Evolutionary conservation across 805 yeast species (phyloP), one percentile per base, ranked within the genome.

Genomic region (Tetrapisispora pingtungensis): DNA sequence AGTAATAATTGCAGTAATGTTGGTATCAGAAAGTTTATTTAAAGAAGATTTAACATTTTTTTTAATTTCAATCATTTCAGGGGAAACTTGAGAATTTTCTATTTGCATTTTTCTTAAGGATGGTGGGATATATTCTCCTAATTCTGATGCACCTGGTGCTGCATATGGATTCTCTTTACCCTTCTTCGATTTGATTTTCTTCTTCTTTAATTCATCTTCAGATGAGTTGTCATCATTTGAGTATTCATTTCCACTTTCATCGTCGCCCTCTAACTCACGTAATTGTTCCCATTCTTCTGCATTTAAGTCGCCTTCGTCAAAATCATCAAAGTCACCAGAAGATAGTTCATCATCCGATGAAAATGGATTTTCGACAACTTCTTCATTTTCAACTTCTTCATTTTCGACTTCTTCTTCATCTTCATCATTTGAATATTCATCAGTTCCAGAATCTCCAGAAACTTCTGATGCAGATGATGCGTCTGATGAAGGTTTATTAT

Each of bases 1-100:
- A 46, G 75, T 73, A 18, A 84, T 78, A 42, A 89, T 85, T 2
- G 80, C 68, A 12, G 75, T 68, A 26, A 89, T 69, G 49, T 89
- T 93, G 1, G 94, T 79, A 54, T 90, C 97, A 1, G 96, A 84
- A n/a, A 93, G 71, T 61, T 80, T 82, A 61, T 93, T 93, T 55
- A 93, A 68, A 1, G 87, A 78, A 46, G 97, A 89, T 55, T 88
- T 93, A 40, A 89, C 73, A 5, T 77, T 66, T 53, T 79, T 77
- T 43, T 74, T 73, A 32, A 89, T 65, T 32, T 70, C 74, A 3
- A 67, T 41, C 7, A 69, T 58, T 44, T 73, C 78, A 46, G 73
- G 77, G 18, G 74, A 66, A 22, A 70, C 70, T 2, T 66, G 69
- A 3, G 56, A 63, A 0, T 52, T 54, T 33, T 60, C 69, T 18